Evolutionary conservation across 306 rosid genomes (phyloP).

Genomic region (Gastrolobium bilobum): DNA sequence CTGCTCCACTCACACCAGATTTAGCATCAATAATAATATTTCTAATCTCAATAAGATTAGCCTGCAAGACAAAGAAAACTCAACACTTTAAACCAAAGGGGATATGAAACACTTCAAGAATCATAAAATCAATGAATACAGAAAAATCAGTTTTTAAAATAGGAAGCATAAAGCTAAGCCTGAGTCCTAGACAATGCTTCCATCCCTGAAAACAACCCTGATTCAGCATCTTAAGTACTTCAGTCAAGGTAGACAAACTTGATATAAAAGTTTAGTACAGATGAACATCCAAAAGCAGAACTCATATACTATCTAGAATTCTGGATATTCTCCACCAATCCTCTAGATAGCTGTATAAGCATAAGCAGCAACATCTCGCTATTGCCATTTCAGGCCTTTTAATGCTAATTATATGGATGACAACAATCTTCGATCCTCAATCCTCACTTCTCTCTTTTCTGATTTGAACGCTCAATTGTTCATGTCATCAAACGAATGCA

Average conservation of each 20-base stretch:
- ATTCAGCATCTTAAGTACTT: constrained; percentile 10
- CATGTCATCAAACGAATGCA: constrained; percentile 1
- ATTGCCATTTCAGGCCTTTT: constrained; percentile 25
- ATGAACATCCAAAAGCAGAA: background rate
- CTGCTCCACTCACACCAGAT: constrained; percentile 99
- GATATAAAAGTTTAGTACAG: constrained; percentile 20
- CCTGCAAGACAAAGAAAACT: constrained; percentile 61
- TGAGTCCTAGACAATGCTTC: constrained; percentile 42
- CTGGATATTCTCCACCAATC: constrained; percentile 23
- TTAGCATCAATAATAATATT: constrained; percentile 88
- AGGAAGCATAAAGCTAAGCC: constrained; percentile 28
- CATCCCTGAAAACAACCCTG: background rate
- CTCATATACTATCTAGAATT: background rate
- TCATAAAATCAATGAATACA: constrained; percentile 33
- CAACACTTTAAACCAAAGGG: constrained; percentile 23
- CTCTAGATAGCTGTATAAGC: background rate
- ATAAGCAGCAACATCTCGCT: constrained; percentile 12
- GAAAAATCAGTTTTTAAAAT: background rate
- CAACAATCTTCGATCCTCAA: constrained; percentile 28
- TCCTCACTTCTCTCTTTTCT: constrained; percentile 14
- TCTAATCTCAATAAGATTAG: constrained; percentile 66
- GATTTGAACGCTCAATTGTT: background rate
- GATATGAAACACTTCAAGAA: constrained; percentile 34
- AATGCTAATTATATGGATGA: constrained; percentile 8
- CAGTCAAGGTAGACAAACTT: constrained; percentile 30